phyloP scores from a whole-genome alignment of 345 rosid species.

The Arabidopsis suecica region DNA sequence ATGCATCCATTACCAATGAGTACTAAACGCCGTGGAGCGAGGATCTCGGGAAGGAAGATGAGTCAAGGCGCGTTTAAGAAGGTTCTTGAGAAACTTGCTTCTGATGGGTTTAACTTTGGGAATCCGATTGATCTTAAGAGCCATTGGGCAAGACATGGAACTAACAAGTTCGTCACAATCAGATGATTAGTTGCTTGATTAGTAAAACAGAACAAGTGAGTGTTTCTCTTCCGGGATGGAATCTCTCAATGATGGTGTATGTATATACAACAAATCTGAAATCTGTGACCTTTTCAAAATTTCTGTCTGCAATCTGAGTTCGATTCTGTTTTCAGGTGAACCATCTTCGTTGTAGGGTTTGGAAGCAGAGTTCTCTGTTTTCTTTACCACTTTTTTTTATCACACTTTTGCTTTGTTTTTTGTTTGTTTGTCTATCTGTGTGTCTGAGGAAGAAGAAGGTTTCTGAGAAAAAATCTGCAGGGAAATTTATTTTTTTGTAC shows the following conservation, averaged over 20 bases:
- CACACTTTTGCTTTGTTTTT: slow-evolving; percentile 32
- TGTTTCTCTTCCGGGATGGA: slow-evolving; percentile 14
- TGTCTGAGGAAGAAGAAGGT: slow-evolving; percentile 23
- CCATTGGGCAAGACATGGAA: slow-evolving; percentile 99
- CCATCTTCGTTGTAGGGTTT: slow-evolving; percentile 16
- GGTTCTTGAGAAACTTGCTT: slow-evolving; percentile 92
- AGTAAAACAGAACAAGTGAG: neutral
- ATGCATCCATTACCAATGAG: slow-evolving; percentile 96
- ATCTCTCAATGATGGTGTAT: slow-evolving; percentile 40
- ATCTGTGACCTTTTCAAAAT: slow-evolving; percentile 22
- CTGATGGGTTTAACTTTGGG: slow-evolving; percentile 85
- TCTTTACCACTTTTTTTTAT: slow-evolving; percentile 18
- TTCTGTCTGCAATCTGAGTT: slow-evolving; percentile 29
- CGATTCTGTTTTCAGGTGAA: slow-evolving; percentile 28
- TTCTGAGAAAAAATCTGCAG: slow-evolving; percentile 20
- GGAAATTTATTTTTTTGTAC: slow-evolving; percentile 15
- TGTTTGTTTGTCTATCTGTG: slow-evolving; percentile 34
- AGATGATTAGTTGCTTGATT: slow-evolving; percentile 58
- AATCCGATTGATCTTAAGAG: slow-evolving; percentile 89
- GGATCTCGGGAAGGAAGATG: slow-evolving; percentile 99
- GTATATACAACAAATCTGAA: slow-evolving; percentile 32
- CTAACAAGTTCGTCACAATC: slow-evolving; percentile 98
- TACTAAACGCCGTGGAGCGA: slow-evolving; percentile 92
- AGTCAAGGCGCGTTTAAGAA: slow-evolving; percentile 98
- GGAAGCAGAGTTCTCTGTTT: slow-evolving; percentile 10